phyloP scores from a whole-genome alignment of 441 rosid species.

The Flueggea neowawraea region DNA sequence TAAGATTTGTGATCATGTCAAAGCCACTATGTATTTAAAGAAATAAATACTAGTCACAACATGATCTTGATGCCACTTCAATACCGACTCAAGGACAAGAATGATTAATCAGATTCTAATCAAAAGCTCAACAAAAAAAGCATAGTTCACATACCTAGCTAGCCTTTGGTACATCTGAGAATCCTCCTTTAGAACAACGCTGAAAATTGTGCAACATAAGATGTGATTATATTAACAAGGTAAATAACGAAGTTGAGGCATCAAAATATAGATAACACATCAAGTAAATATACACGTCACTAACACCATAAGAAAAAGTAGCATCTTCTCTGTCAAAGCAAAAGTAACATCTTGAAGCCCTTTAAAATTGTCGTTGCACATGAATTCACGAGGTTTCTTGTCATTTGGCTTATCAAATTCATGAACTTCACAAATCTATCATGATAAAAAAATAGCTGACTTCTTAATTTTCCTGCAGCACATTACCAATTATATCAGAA shows the following conservation, averaged over 20 bases:
- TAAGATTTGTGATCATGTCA: too few relatives aligned
- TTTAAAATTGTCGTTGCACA: constrained; percentile 75
- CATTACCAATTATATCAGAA: not conserved
- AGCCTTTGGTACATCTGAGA: constrained; percentile 60
- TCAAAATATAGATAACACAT: constrained; percentile 12
- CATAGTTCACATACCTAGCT: constrained; percentile 44
- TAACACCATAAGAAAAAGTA: constrained; percentile 77
- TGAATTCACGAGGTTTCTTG: too few relatives aligned
- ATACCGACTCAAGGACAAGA: too few relatives aligned
- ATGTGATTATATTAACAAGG: constrained; percentile 12
- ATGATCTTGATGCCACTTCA: too few relatives aligned
- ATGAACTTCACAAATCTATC: constrained; percentile 83
- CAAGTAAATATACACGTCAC: constrained; percentile 86
- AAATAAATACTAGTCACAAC: too few relatives aligned
- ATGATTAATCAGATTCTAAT: too few relatives aligned
- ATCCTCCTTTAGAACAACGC: constrained; percentile 69
- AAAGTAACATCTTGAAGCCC: constrained; percentile 30
- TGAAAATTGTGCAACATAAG: constrained; percentile 30
- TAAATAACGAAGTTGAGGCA: constrained; percentile 4
- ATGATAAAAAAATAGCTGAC: constrained; percentile 21
- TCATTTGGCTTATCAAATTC: constrained; percentile 90
- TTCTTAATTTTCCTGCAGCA: not conserved
- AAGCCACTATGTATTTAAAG: too few relatives aligned
- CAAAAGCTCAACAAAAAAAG: not conserved
- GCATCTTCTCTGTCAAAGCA: constrained; percentile 26